A percentile compares a stretch with the other conserved stretches of the same genome.
Conservation (phyloP, 345 rosid species). For the Zanthoxylum bungeanum region DNA sequence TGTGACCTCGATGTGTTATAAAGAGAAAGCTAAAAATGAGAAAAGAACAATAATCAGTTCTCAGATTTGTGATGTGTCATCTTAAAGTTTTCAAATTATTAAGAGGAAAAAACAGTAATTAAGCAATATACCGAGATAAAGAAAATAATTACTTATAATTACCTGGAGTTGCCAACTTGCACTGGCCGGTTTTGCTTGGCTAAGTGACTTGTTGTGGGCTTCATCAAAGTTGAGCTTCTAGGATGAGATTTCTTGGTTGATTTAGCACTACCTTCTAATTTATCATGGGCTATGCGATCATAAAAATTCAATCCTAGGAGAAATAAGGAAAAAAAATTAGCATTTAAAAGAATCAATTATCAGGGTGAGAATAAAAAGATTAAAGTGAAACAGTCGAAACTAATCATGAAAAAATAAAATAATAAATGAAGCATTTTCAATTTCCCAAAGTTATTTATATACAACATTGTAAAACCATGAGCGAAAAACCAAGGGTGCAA, state of each 20-base stretch:
- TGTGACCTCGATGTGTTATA: background rate
- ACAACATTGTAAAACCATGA: background rate
- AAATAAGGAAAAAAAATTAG: background rate
- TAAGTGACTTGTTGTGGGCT: conserved; percentile 81
- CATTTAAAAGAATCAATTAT: background rate
- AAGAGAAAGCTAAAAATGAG: background rate
- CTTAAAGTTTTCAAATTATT: background rate
- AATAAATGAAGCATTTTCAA: background rate
- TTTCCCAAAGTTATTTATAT: background rate
- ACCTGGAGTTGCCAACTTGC: conserved; percentile 51
- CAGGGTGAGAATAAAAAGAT: too few species aligned
- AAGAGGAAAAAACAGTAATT: too few species aligned
- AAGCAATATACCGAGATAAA: background rate
- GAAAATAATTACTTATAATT: conserved; percentile 15
- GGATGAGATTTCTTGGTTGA: conserved; percentile 37
- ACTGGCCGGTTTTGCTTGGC: conserved; percentile 64
- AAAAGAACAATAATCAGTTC: background rate
- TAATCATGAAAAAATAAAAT: background rate
- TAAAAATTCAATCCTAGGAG: conserved; percentile 43
- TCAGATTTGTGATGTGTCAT: background rate
- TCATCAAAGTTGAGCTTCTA: conserved; percentile 90
- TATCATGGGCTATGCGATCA: conserved; percentile 31
- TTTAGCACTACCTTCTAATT: conserved; percentile 36
- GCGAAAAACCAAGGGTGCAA: background rate
- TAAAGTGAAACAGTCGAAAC: background rate